These are phyloP conservation scores for Lactarius quietus DNA, from an alignment of 768 basidiomycete species.

Conservation along the genomic window DNA sequence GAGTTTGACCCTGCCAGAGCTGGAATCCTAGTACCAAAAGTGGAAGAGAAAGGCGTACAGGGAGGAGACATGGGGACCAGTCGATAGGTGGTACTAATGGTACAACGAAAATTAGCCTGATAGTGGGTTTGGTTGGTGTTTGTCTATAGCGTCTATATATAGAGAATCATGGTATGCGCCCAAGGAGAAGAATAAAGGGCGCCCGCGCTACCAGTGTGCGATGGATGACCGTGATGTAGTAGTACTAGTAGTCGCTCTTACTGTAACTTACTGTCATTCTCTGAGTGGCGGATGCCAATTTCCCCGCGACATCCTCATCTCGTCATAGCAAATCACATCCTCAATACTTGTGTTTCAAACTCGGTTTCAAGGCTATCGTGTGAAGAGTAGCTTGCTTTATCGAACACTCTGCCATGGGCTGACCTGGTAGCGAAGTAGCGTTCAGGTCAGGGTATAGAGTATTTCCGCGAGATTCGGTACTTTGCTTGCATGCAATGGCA, in stretches of 20 bases:
- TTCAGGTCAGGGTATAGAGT: too few species aligned
- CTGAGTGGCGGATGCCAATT: conserved; percentile 26
- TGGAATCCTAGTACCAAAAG: conserved; percentile 16
- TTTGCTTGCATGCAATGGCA: too few species aligned
- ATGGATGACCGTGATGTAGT: too few species aligned
- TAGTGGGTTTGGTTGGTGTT: not conserved
- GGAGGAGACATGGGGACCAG: conserved; percentile 12
- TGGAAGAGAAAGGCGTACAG: conserved; percentile 14
- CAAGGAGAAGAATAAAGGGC: not conserved
- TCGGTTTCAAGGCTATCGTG: too few species aligned
- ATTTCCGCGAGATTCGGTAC: too few species aligned
- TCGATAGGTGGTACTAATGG: too few species aligned
- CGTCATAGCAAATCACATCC: conserved; percentile 29
- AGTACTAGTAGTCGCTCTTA: too few species aligned
- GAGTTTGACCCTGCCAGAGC: conserved; percentile 32
- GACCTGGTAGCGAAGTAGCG: too few species aligned
- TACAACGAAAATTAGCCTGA: too few species aligned
- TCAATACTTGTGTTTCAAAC: too few species aligned
- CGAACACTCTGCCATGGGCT: too few species aligned
- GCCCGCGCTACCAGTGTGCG: conserved; percentile 11
- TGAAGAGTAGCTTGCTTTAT: too few species aligned
- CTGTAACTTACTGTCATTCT: conserved; percentile 27
- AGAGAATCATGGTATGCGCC: not conserved
- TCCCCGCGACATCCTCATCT: conserved; percentile 27
- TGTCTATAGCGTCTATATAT: not conserved